Base-by-base conservation (phyloP, 2,329 filamentous ascomycete genomes). In the Hyphodiscus sp. region DNA sequence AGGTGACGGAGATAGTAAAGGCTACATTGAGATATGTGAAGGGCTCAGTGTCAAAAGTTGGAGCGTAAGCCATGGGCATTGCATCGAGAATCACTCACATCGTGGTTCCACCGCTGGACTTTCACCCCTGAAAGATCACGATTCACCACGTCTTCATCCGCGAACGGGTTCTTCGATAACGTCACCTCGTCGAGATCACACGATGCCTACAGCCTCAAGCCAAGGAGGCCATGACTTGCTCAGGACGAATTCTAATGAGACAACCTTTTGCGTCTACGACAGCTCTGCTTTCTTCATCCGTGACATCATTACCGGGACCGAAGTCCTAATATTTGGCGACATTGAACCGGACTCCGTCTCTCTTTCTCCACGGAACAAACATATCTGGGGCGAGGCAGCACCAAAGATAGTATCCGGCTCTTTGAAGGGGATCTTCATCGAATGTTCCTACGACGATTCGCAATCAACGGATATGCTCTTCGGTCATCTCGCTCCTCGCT, bases 281-380 rank as follows among this genome's bases (percentile, higher is more conserved):
- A 95, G 89, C 58, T 94, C 91, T 18, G 92, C 90, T 0, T 97
- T 91, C 70, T 97, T 99, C 70, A 87, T 99, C 59, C 87, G 89
- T 41, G 87, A 94, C 55, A 75, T 85, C 33, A 68, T 73, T 0
- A 87, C 83, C 0, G 80, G 81, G 1, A 79, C 80, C 30, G 92
- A 99, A 70, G 81, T 97, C 2, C 80, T 99, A 55, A 88, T 99
- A 47, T 97, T 96, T 67, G 94, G 94, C 18, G 94, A 99, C 61
- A 89, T 97, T 41, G 94, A 99, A 67, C 91, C 94, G 0, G 94
- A 99, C 69, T 86, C 83, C 9, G 72, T 97, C 23, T 95, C 90
- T 0, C 71, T 92, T 1, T 86, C 82, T 1, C 91, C 92, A 1
- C 83, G 91, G 20, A 97, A 94, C 60, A 73, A 79, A n/a, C 75